Evolutionary conservation across 352 stramenopile species (phyloP), one percentile per base, ranked within the genome.

Genomic region (Phytophthora colocasiae): DNA sequence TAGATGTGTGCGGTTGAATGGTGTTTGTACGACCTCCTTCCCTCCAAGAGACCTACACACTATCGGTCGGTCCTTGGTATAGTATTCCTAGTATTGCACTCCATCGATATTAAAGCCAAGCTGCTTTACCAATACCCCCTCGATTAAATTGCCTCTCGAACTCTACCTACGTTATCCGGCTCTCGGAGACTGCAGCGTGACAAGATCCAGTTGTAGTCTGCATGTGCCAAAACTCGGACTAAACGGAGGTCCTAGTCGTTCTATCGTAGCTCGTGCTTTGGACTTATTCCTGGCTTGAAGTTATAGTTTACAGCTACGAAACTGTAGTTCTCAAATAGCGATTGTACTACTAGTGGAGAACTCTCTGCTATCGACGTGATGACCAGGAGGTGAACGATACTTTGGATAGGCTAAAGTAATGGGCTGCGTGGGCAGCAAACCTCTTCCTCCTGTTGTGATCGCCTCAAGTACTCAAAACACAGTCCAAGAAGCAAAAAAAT

Each of bases 401-500:
- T 19, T 22, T 57, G 32, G 34, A 46, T 41, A 51, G 50, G 29
- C 48, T 53, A 39, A 67, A 32, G 31, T 22, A 63, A 75, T 71
- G 66, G 66, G 61, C n/a, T 71, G 61, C 22, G 38, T 24, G 31
- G 32, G 22, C 48, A 71, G 54, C 49, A 75, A 75, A 22, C 40
- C 44, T 58, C 29, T 52, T 43, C n/a, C 53, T 34, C 14, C 46
- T 51, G 24, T 26, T 36, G 44, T 54, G 24, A 46, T 32, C 1
- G 22, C 12, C 29, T 55, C 62, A n/a, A 55, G 26, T 29, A 14
- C 27, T 24, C 32, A 41, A n/a, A 22, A 17, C 6, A 45, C 40
- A 44, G n/a, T 9, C 49, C 17, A 36, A 36, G 7, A 2, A 11
- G 31, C 5, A 24, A 14, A 57, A n/a, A 49, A 52, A 40, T 43